A percentile compares a stretch with the other conserved stretches of the same genome.
phyloP scores from a whole-genome alignment of 2,329 filamentous ascomycete species.

The Dactylellina sp. region DNA sequence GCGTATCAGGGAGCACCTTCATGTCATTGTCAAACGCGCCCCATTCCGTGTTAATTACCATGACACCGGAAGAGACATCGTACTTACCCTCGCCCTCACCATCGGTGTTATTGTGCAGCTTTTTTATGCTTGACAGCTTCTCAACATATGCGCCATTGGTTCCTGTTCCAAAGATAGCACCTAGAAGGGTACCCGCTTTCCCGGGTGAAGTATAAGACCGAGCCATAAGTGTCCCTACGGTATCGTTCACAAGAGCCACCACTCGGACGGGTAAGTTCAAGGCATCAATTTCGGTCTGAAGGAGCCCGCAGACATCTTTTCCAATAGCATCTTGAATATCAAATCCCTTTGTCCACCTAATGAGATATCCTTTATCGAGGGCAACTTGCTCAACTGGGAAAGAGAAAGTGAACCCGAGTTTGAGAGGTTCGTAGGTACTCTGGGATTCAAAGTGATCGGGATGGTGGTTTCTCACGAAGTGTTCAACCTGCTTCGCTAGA shows the following conservation, averaged over 20 bases:
- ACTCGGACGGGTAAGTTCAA: conserved; percentile 89
- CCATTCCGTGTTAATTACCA: conserved; percentile 99
- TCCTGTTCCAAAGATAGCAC: conserved; percentile 96
- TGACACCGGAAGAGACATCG: conserved; percentile 84
- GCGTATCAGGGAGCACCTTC: conserved; percentile 84
- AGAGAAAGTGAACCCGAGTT: conserved; percentile 97
- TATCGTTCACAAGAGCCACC: conserved; percentile 96
- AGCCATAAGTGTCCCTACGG: conserved; percentile 96
- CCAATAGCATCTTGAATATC: conserved; percentile 94
- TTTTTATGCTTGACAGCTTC: conserved; percentile 86
- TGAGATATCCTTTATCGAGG: conserved; percentile 93
- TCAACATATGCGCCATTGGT: conserved; percentile 98
- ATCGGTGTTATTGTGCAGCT: conserved; percentile 69
- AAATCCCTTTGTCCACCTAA: conserved; percentile 99
- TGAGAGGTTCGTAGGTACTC: conserved; percentile 66
- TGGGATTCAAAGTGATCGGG: conserved; percentile 80
- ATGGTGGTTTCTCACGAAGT: conserved; percentile 88
- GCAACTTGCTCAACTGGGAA: conserved; percentile 94
- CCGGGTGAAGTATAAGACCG: conserved; percentile 93
- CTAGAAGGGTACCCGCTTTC: conserved; percentile 86
- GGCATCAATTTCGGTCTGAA: conserved; percentile 89
- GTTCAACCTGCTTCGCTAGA: conserved; percentile 89
- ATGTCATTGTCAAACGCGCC: conserved; percentile 96
- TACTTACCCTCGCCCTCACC: conserved; percentile 70
- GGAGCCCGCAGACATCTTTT: conserved; percentile 89